These are phyloP conservation scores for Talaromyces liani DNA, from an alignment of 495 filamentous ascomycete genomes.

Conservation along the genomic window DNA sequence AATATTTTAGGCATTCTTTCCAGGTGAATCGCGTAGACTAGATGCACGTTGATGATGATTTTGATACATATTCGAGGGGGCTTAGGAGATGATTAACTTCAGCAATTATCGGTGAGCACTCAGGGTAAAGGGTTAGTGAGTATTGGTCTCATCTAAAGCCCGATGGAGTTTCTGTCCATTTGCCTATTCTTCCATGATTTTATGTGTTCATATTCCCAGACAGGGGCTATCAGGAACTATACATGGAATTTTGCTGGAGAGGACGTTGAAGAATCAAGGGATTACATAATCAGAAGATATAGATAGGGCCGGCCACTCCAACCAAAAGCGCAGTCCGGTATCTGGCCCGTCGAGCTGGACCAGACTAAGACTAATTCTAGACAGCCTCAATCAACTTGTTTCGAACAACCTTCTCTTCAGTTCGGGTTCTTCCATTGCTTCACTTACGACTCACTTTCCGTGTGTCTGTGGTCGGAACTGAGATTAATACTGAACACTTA, in stretches of 20 bases:
- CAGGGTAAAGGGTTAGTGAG: not conserved
- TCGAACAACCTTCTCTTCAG: not conserved
- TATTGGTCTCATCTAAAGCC: not conserved
- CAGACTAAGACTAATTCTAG: not conserved
- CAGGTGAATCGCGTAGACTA: not conserved
- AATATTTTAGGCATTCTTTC: not conserved
- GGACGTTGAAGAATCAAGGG: not conserved
- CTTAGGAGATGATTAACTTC: not conserved
- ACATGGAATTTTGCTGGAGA: not conserved
- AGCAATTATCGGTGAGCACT: not conserved
- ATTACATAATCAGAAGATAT: not conserved
- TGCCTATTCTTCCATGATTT: not conserved
- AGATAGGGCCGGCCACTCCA: not conserved
- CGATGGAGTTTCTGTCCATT: not conserved
- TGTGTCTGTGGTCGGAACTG: not conserved
- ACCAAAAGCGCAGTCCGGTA: constrained; percentile 1
- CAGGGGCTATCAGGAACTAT: not conserved
- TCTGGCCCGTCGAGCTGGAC: not conserved
- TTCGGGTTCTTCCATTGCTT: not conserved
- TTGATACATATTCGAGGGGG: not conserved
- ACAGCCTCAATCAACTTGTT: not conserved
- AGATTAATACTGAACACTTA: not conserved
- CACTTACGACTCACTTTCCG: not conserved
- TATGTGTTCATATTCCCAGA: not conserved
- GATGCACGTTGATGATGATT: not conserved